phyloP scores from a whole-genome alignment of 2,329 filamentous ascomycete genomes.

The Fusarium marasasianum region DNA sequence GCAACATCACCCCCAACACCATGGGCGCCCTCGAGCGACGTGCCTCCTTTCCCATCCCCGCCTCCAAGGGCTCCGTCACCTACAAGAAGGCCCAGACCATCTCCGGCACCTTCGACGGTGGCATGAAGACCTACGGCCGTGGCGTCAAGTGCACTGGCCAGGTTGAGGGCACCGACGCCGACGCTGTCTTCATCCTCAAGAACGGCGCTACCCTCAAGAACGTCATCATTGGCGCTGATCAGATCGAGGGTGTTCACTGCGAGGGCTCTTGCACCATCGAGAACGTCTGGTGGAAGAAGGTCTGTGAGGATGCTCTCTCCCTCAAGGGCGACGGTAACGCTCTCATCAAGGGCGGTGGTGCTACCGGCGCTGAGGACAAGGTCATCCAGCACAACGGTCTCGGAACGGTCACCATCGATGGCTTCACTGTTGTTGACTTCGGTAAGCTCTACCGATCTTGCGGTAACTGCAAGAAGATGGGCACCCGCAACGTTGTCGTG shows the following conservation, averaged over 20 bases:
- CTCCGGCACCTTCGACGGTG: conserved; percentile 31
- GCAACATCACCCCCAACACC: conserved; percentile 38
- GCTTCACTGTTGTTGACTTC: conserved; percentile 39
- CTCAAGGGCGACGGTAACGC: conserved; percentile 37
- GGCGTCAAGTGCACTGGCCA: conserved; percentile 37
- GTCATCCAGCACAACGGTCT: conserved; percentile 40
- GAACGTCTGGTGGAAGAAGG: conserved; percentile 40
- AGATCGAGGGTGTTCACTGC: conserved; percentile 38
- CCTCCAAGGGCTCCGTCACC: conserved; percentile 41
- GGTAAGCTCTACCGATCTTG: conserved; percentile 42
- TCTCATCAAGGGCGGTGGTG: conserved; percentile 35
- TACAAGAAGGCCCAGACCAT: conserved; percentile 30
- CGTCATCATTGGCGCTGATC: conserved; percentile 35
- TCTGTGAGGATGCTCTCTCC: conserved; percentile 37
- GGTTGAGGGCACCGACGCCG: conserved; percentile 23
- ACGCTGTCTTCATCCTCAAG: conserved; percentile 38
- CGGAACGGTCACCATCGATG: conserved; percentile 38
- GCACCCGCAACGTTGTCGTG: conserved; percentile 37
- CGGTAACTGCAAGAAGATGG: conserved; percentile 42
- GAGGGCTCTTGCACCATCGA: conserved; percentile 38
- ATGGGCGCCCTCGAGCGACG: conserved; percentile 40
- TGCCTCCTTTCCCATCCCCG: conserved; percentile 36
- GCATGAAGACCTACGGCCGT: conserved; percentile 39
- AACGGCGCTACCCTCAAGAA: conserved; percentile 39
- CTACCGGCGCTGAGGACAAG: conserved; percentile 37